Evolutionary conservation across 2,329 filamentous ascomycete genomes (phyloP).

Genomic region (Neofusicoccum parvum): DNA sequence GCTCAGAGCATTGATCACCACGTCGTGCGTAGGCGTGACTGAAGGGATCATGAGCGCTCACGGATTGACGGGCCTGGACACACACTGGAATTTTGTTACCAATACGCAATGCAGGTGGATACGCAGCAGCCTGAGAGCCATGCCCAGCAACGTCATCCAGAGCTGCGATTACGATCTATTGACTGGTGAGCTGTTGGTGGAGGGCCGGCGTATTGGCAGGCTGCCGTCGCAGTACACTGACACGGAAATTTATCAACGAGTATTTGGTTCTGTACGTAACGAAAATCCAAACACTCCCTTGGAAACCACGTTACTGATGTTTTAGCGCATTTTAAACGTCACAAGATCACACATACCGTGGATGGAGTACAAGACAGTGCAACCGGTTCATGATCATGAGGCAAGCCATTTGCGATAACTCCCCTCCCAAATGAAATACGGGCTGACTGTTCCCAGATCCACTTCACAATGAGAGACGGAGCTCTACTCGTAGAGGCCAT

Average conservation of each 20-base stretch:
- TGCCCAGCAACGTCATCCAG: neutral
- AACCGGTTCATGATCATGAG: neutral
- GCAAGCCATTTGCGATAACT: neutral
- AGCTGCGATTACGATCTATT: constrained; percentile 53
- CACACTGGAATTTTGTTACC: neutral
- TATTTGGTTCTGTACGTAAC: constrained; percentile 45
- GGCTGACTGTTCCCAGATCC: constrained; percentile 30
- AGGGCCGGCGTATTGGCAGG: constrained; percentile 52
- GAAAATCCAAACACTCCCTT: neutral
- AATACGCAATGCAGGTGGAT: neutral
- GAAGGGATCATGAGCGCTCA: constrained; percentile 20
- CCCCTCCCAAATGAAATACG: neutral
- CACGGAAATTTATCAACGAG: constrained; percentile 42
- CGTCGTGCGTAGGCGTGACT: constrained; percentile 20
- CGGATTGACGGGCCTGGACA: neutral
- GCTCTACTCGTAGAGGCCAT: constrained; percentile 33
- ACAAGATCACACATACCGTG: neutral
- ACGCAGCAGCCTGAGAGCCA: neutral
- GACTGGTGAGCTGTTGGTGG: constrained; percentile 54
- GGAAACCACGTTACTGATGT: neutral
- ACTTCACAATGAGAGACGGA: constrained; percentile 36
- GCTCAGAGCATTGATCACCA: neutral
- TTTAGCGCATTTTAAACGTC: neutral
- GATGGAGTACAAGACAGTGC: neutral
- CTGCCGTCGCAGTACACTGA: constrained; percentile 50